A percentile compares a stretch with the other conserved stretches of the same genome.
Conservation (phyloP, 1,284 basidiomycete genomes). For the Tilletia indica region DNA sequence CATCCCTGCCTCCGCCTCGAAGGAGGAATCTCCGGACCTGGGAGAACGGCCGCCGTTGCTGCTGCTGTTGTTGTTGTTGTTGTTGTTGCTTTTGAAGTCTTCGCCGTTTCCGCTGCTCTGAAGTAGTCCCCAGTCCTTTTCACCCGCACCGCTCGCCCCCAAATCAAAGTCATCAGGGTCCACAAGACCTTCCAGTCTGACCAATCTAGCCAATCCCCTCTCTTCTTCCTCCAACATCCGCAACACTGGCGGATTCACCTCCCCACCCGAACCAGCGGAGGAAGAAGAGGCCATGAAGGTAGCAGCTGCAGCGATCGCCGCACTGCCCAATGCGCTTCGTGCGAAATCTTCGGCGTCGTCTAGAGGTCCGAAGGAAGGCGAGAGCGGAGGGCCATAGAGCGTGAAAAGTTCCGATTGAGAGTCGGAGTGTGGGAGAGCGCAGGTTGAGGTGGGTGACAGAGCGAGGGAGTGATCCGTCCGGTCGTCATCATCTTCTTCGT, state of each 20-base stretch:
- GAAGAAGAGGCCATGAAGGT: neutral
- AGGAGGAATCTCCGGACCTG: neutral
- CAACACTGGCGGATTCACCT: neutral
- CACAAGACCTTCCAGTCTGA: neutral
- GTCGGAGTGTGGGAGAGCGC: neutral
- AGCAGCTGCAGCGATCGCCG: neutral
- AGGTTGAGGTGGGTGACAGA: neutral
- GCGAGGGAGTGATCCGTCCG: neutral
- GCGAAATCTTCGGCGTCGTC: conserved; percentile 14
- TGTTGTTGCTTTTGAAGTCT: neutral
- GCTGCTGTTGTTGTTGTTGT: neutral
- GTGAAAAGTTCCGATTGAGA: neutral
- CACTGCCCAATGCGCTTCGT: conserved; percentile 1
- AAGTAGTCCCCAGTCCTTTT: neutral
- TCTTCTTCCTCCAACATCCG: neutral
- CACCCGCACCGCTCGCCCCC: neutral
- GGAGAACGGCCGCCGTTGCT: neutral
- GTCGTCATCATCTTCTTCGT: neutral
- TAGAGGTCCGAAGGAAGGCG: conserved; percentile 3
- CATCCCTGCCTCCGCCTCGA: neutral
- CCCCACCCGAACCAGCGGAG: too few relatives aligned
- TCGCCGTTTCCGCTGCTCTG: neutral
- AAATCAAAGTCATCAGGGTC: conserved; percentile 8
- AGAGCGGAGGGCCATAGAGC: conserved; percentile 7
- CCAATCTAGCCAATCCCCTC: neutral